Evolutionary conservation across 2,329 filamentous ascomycete species (phyloP), one percentile per base, ranked within the genome.

Genomic region (Epichloe glyceriae): DNA sequence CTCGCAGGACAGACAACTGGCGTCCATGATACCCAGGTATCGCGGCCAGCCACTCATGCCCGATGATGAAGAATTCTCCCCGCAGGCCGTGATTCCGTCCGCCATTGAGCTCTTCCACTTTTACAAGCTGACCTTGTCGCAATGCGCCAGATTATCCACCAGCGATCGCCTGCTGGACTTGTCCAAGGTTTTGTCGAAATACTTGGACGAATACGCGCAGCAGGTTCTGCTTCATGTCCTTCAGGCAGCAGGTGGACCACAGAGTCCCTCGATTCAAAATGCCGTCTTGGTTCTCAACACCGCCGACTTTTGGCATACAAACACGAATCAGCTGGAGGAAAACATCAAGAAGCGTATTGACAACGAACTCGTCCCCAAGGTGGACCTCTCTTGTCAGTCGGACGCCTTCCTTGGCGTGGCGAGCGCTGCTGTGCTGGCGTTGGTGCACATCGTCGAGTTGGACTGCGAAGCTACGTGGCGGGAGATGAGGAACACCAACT

Each of bases 31-130:
- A 56, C 89, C 89, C 0, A 88, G 82, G 64, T 97, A 97, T 67
- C 87, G 86, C 56, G 79, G 77, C 53, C 88, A 95, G 58, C 85
- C 88, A 0, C 75, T 95, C 3, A 76, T 89, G 40, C 82, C 87
- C 3, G 72, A 78, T 0, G 93, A 96, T 57, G 93, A 98, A 59
- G 93, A 98, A 51, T 97, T 97, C 65, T 87, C 88, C 41, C 75
- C 86, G 0, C 88, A 95, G 64, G 82, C 88, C 43, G 91, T 98
- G 51, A 91, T 96, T 52, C 76, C 85, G 2, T 97, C 93, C 0
- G 95, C 93, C 3, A 96, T 95, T 44, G 93, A 98, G 63, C 78
- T 98, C 0, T 98, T 98, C 68, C 88, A 95, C 61, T 95, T 96
- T 64, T 98, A 98, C 70, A 88, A 95, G 54, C 79, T 91, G 53